These are phyloP conservation scores for Paecilomyces fulvus DNA, from an alignment of 2,329 filamentous ascomycete genomes.

Conservation along the genomic window DNA sequence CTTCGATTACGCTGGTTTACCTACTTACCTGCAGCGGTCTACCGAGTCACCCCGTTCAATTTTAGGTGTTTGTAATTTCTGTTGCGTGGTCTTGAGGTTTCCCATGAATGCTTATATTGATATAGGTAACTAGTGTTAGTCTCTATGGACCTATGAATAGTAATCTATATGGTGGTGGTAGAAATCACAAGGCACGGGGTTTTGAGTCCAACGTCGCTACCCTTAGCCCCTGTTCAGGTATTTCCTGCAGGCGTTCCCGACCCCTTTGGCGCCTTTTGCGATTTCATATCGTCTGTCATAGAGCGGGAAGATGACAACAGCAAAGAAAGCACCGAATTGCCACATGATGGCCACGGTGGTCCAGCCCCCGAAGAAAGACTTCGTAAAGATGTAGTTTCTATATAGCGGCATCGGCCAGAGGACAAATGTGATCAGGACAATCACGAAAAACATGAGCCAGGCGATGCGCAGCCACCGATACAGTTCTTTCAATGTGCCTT, in stretches of 20 bases:
- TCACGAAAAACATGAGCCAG: slow-evolving; percentile 31
- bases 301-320: slow-evolving; percentile 41
- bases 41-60: too few species aligned
- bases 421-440: slow-evolving; percentile 40
- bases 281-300: slow-evolving; percentile 41
- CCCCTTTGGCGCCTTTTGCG: slow-evolving; percentile 8
- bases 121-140: too few species aligned
- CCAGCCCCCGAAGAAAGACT: slow-evolving; percentile 41
- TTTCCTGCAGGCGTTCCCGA: background rate
- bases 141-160: too few species aligned
- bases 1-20: too few species aligned
- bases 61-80: too few species aligned
- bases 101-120: too few species aligned
- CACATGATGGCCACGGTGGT: slow-evolving; percentile 38
- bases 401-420: slow-evolving; percentile 45
- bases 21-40: too few species aligned
- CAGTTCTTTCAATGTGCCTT: slow-evolving; percentile 24
- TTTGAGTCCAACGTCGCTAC: background rate
- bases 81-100: too few species aligned
- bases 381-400: slow-evolving; percentile 40
- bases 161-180: too few species aligned
- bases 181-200: background rate
- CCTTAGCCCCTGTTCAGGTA: background rate
- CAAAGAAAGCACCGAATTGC: slow-evolving; percentile 41
- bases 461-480: slow-evolving; percentile 34